Conservation (phyloP, 495 filamentous ascomycete species). For the Tuber borchii region DNA sequence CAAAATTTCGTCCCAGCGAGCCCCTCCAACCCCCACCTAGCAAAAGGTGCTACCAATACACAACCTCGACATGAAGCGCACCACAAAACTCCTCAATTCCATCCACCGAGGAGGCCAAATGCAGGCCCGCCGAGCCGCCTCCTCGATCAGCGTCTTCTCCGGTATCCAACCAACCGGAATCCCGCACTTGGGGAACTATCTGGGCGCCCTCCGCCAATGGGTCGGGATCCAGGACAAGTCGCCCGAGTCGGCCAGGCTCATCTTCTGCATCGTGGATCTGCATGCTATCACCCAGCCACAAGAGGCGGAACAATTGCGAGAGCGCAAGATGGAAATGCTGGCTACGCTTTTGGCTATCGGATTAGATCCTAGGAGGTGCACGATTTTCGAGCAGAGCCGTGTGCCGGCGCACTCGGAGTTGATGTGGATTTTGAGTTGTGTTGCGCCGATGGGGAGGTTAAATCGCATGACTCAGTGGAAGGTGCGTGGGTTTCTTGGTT, state of each 20-base stretch:
- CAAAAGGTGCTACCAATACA: background rate
- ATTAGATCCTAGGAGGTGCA: constrained; percentile 63
- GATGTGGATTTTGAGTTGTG: constrained; percentile 92
- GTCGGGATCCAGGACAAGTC: constrained; percentile 64
- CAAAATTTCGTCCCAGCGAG: background rate
- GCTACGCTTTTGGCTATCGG: constrained; percentile 78
- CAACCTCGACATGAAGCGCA: constrained; percentile 14
- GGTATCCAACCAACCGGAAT: constrained; percentile 94
- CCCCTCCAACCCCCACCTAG: background rate
- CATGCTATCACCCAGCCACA: constrained; percentile 84
- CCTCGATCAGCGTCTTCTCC: constrained; percentile 61
- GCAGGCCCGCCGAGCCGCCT: constrained; percentile 2
- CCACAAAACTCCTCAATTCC: constrained; percentile 7
- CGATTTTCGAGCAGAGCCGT: constrained; percentile 77
- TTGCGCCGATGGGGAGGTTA: constrained; percentile 80
- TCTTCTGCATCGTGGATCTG: constrained; percentile 84
- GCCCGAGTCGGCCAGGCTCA: constrained; percentile 51
- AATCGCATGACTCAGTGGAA: constrained; percentile 98
- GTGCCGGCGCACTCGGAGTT: constrained; percentile 73
- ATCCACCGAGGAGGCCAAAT: background rate
- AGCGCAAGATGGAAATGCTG: constrained; percentile 64
- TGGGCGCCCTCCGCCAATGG: constrained; percentile 88
- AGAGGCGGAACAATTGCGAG: constrained; percentile 51
- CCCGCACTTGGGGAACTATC: constrained; percentile 94
- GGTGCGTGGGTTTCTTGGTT: constrained; percentile 47